Conservation (phyloP, 1,284 basidiomycete species). For the Malassezia globosa region DNA sequence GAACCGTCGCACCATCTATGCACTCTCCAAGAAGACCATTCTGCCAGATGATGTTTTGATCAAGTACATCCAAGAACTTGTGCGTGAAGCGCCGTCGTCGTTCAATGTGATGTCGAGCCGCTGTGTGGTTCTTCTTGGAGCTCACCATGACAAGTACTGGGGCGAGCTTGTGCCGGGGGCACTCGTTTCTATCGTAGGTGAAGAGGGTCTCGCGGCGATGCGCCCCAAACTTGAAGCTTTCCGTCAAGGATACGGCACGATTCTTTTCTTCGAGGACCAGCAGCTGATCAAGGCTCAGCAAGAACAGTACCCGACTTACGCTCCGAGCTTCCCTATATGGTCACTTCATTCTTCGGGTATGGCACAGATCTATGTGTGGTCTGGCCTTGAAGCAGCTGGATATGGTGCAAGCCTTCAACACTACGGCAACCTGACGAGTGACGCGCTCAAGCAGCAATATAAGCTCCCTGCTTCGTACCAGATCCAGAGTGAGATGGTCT, state of each 20-base stretch:
- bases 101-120: slow-evolving; percentile 51
- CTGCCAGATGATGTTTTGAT: slow-evolving; percentile 47
- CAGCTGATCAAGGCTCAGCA: slow-evolving; percentile 32
- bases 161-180: slow-evolving; percentile 35
- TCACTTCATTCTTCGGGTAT: slow-evolving; percentile 36
- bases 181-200: slow-evolving; percentile 29
- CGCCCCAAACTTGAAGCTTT: slow-evolving; percentile 45
- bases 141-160: slow-evolving; percentile 50
- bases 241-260: slow-evolving; percentile 49
- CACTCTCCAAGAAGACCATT: slow-evolving; percentile 46
- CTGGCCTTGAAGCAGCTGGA: slow-evolving; percentile 49
- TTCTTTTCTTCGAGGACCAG: slow-evolving; percentile 48
- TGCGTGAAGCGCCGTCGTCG: slow-evolving; percentile 49
- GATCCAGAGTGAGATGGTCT: slow-evolving; percentile 50
- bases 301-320: slow-evolving; percentile 48
- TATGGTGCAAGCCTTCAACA: slow-evolving; percentile 50
- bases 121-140: slow-evolving; percentile 49
- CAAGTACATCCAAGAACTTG: slow-evolving; percentile 47
- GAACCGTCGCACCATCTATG: slow-evolving; percentile 49
- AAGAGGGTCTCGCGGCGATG: slow-evolving; percentile 21
- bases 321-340: slow-evolving; percentile 46
- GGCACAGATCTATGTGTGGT: slow-evolving; percentile 50
- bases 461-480: slow-evolving; percentile 48
- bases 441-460: slow-evolving; percentile 39
- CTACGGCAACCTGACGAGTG: slow-evolving; percentile 28